Evolutionary conservation across 1,139 yeast genomes (phyloP).

Genomic region (Williopsis jadinii): DNA sequence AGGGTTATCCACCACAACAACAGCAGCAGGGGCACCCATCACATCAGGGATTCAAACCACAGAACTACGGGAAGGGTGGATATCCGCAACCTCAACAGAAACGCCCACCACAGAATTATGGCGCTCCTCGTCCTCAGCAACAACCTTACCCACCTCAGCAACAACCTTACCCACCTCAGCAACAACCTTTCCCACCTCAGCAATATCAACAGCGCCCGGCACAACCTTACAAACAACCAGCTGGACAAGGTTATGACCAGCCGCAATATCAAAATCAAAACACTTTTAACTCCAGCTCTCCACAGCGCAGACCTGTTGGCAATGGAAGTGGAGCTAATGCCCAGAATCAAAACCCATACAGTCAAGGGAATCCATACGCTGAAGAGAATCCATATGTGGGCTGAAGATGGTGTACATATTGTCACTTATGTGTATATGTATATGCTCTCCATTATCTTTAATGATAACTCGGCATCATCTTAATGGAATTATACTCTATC

Average conservation of each 20-base stretch:
- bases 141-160: no score
- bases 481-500: no score
- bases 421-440: no score
- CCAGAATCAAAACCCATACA: slow-evolving; percentile 11
- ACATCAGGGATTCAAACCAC: slow-evolving; percentile 5
- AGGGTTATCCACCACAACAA: slow-evolving; percentile 6
- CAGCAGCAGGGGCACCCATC: slow-evolving; percentile 5
- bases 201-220: no score
- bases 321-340: neutral
- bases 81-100: neutral
- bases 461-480: no score
- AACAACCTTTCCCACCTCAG: no score
- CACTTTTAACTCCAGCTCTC: neutral
- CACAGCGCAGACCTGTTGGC: slow-evolving; percentile 7
- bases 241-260: neutral
- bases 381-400: slow-evolving; percentile 7
- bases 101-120: neutral
- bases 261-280: neutral
- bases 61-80: neutral
- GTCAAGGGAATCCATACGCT: slow-evolving; percentile 17
- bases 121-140: no score
- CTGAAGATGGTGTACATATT: no score
- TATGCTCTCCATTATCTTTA: no score
- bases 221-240: no score
- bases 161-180: no score